Conservation (phyloP, 2,329 filamentous ascomycete genomes). For the Aspergillus intermedius region DNA sequence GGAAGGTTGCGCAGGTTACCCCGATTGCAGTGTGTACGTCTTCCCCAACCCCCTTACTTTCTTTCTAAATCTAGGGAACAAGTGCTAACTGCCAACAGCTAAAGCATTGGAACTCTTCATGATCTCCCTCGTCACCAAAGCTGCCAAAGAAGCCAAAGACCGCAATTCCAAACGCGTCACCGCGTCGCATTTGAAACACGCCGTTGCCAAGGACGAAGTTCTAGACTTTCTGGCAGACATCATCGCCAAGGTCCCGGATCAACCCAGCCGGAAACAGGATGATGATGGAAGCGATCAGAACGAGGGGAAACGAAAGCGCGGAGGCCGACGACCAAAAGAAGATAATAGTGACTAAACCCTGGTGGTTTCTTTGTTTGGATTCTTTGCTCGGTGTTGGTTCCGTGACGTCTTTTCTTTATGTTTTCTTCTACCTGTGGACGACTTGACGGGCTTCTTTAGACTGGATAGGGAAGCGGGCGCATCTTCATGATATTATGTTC, state of each 20-base stretch:
- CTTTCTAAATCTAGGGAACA: slow-evolving; percentile 1
- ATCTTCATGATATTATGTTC: slow-evolving; percentile 8
- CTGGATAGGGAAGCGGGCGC: slow-evolving; percentile 20
- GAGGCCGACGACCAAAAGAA: slow-evolving; percentile 35
- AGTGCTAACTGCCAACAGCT: slow-evolving; percentile 43
- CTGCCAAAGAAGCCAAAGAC: slow-evolving; percentile 73
- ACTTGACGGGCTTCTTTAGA: slow-evolving; percentile 22
- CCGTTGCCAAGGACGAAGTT: slow-evolving; percentile 79
- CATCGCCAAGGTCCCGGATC: slow-evolving; percentile 72
- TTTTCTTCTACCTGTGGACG: slow-evolving; percentile 14
- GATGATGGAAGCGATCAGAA: slow-evolving; percentile 42
- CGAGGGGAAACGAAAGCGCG: slow-evolving; percentile 43
- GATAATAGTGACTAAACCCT: slow-evolving; percentile 27
- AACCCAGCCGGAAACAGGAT: slow-evolving; percentile 43
- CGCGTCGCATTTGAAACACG: slow-evolving; percentile 83
- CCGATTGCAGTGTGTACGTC: slow-evolving; percentile 77
- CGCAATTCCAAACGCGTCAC: slow-evolving; percentile 86
- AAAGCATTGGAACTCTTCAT: slow-evolving; percentile 97
- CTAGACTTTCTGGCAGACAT: slow-evolving; percentile 93
- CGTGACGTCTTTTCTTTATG: slow-evolving; percentile 5
- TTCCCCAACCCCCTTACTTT: neutral
- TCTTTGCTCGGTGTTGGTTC: too few relatives aligned
- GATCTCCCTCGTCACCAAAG: slow-evolving; percentile 85
- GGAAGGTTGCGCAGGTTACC: slow-evolving; percentile 96
- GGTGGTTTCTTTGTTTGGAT: neutral